Base-by-base conservation (phyloP, 1,284 basidiomycete species). In the Puccinia coronata region DNA sequence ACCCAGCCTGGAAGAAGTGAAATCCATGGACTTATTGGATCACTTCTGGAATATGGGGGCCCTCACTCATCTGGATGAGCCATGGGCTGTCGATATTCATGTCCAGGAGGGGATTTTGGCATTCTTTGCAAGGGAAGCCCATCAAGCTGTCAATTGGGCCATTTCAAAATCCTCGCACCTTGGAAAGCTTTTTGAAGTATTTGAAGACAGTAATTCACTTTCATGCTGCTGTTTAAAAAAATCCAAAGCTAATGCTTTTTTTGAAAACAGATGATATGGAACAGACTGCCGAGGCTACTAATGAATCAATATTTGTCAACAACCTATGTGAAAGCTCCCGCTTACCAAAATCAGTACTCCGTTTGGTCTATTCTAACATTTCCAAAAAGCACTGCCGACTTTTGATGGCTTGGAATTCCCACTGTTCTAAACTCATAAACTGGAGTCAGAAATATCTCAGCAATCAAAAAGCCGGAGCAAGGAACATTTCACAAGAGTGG, bases 331-430 rank as follows among this genome's bases (percentile, higher is more conserved):
- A 31, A 23, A 65, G 9, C 6, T 28, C 18, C 25, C 36, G 20
- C 12, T 25, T 14, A 16, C 23, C 9, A 36, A 36, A 11, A 65
- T 43, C 16, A 18, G 61, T 20, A 2, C 61, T 65, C 14, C 5
- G 6, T 18, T 65, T 25, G 28, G 34, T 65, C 11, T 65, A 39
- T 65, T 14, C 18, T 9, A 65, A 65, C 39, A 31, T 65, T 14
- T 25, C 43, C 23, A 65, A 65, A 39, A 65, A 65, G 28, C 31
- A 65, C 39, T 65, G 61, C 23, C 23, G 31, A 3, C 5, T 36
- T 6, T 65, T 31, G 28, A 65, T 65, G 61, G 34, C 61, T 20
- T 65, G 61, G 61, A 65, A 65, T 39, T 65, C 61, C 20, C 61
- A 65, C 34, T 65, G 31, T 65, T 20, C 3, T 20, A 2, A 65